Evolutionary conservation across 495 filamentous ascomycete genomes (phyloP).

Genomic region (Parathielavia hyrcaniae): DNA sequence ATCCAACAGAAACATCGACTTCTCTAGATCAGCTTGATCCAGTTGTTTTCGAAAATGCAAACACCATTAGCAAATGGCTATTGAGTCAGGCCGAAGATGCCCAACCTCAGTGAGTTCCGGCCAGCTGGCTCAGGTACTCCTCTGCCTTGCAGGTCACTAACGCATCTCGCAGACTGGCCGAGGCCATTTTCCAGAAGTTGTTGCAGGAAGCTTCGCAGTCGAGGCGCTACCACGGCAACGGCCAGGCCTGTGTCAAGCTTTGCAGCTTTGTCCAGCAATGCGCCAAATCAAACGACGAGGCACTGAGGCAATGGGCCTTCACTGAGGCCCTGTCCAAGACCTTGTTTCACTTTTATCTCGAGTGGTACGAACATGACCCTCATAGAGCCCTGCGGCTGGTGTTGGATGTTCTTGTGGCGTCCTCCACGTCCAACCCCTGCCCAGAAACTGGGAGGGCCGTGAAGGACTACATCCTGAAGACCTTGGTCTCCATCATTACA

Average conservation of each 20-base stretch:
- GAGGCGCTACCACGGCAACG: conserved; percentile 29
- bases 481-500: conserved; percentile 45
- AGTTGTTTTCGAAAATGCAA: conserved; percentile 30
- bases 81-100: conserved; percentile 18
- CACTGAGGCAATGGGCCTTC: conserved; percentile 42
- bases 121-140: background rate
- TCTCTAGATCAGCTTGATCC: conserved; percentile 13
- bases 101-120: conserved; percentile 21
- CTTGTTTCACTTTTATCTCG: conserved; percentile 64
- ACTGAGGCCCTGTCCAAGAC: conserved; percentile 49
- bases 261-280: conserved; percentile 52
- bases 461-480: conserved; percentile 37
- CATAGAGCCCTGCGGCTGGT: conserved; percentile 71
- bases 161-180: conserved; percentile 25
- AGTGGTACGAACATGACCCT: conserved; percentile 66
- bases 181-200: conserved; percentile 36
- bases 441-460: conserved; percentile 31
- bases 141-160: conserved; percentile 4
- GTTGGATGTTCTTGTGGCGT: conserved; percentile 51
- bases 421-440: conserved; percentile 47
- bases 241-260: conserved; percentile 46
- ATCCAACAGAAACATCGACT: background rate
- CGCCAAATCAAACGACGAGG: conserved; percentile 39
- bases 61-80: conserved; percentile 33
- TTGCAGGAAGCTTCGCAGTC: conserved; percentile 43